Evolutionary conservation across 371 early-diverging fungal genomes (phyloP).

Genomic region (Parasitella parasitica): DNA sequence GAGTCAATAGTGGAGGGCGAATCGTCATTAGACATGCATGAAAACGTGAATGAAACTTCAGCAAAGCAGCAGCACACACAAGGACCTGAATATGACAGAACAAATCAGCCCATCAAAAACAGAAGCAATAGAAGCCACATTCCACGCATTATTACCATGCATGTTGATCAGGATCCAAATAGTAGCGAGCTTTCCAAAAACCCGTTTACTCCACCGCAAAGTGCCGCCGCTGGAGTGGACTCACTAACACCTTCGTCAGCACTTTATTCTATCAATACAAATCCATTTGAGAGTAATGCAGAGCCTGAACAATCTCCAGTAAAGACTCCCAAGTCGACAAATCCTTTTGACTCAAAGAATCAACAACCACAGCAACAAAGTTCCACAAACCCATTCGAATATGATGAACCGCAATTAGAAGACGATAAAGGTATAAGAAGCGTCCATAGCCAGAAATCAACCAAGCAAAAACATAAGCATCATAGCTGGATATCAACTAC

Average conservation of each 20-base stretch:
- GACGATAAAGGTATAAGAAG: neutral
- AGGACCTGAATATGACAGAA: neutral
- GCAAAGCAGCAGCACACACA: neutral
- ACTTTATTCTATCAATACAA: neutral
- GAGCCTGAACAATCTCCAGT: neutral
- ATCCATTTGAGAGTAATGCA: neutral
- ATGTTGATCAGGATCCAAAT: neutral
- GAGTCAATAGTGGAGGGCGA: neutral
- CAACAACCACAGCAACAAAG: neutral
- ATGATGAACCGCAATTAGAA: neutral
- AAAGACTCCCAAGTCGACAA: neutral
- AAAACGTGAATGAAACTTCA: neutral
- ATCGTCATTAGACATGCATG: neutral
- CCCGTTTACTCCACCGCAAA: neutral
- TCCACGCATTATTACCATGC: neutral
- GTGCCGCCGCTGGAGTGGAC: neutral
- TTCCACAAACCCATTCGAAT: neutral
- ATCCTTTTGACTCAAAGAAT: neutral
- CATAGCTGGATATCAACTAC: neutral
- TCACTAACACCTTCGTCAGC: neutral
- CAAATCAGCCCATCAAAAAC: neutral
- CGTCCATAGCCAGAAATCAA: neutral
- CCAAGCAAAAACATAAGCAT: neutral
- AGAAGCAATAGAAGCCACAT: constrained; percentile 10
- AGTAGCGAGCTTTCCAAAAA: neutral